Base-by-base conservation (phyloP, 2,329 filamentous ascomycete genomes). In the Thielaviopsis punctulata region DNA sequence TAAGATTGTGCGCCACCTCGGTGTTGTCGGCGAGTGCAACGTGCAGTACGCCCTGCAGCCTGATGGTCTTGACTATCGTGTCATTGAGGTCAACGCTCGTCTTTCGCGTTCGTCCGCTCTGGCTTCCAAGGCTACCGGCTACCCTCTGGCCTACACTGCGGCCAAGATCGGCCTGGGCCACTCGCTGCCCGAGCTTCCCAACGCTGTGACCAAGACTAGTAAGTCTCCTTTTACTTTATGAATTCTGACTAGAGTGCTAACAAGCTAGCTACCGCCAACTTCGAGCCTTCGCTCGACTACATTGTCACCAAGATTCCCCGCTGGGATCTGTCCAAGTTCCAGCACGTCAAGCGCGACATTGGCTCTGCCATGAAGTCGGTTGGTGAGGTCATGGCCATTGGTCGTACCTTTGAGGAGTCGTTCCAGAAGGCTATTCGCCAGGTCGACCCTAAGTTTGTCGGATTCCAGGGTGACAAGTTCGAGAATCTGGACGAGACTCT, bases 351-450 rank as follows among this genome's bases (percentile, higher is more conserved):
- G 75, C 84, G 92, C 56, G 86, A 94, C 63, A 96, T 98, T 64
- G 92, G 92, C 60, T 94, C 86, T 64, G 84, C 90, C 56, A 98
- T 98, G 92, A 98, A 96, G 73, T 95, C 89, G 22, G 89, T 98
- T 54, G 92, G 92, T 65, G 92, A 98, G 69, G 92, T 98, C 56
- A 98, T 98, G 92, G 92, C 92, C 58, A 96, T 98, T 62, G 92
- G 92, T 59, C 82, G 92, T 67, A 96, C 92, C 25, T 98, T 96
- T 61, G 92, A 98, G 69, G 92, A 98, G 71, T 94, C 88, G 15
- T 94, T 98, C 73, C 92, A 98, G 69, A 98, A 98, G 74, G 92
- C 92, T 57, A 94, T 95, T 64, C 86, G 92, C 56, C 87, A 95
- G 71, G 90, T 98, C 58, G 92, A 98, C 65, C 90, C 92, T 59